Conservation (phyloP, 345 rosid species). For the Melastoma malabathricum region DNA sequence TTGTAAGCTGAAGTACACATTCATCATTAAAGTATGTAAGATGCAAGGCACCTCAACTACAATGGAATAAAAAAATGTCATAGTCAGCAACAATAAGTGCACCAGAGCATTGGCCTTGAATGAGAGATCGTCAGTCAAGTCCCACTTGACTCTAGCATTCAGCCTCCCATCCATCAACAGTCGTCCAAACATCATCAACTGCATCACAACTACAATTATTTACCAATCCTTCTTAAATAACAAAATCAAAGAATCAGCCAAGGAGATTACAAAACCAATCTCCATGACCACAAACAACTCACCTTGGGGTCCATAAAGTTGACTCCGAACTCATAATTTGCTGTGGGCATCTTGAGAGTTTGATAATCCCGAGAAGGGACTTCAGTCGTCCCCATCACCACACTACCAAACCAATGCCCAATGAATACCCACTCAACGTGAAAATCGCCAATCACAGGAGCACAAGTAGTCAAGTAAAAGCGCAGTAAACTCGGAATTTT, state of each 20-base stretch:
- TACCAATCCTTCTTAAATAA: slow-evolving; percentile 1
- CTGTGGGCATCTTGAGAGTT: slow-evolving; percentile 73
- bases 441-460: background rate
- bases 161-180: slow-evolving; percentile 82
- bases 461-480: background rate
- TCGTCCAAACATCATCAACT: slow-evolving; percentile 93
- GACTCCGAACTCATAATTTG: slow-evolving; percentile 92
- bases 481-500: background rate
- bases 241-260: too few relatives aligned
- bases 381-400: slow-evolving; percentile 84
- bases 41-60: background rate
- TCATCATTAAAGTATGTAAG: background rate
- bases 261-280: background rate
- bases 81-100: background rate
- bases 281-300: slow-evolving; percentile 6
- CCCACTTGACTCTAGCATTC: slow-evolving; percentile 79
- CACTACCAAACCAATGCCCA: slow-evolving; percentile 29
- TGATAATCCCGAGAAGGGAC: slow-evolving; percentile 83
- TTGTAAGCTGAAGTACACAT: slow-evolving; percentile 43
- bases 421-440: background rate
- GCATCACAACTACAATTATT: slow-evolving; percentile 7
- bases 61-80: slow-evolving; percentile 3
- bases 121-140: slow-evolving; percentile 59
- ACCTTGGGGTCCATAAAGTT: slow-evolving; percentile 75
- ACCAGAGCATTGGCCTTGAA: slow-evolving; percentile 91